Conservation (phyloP, 1,284 basidiomycete species). For the Austropuccinia psidii region DNA sequence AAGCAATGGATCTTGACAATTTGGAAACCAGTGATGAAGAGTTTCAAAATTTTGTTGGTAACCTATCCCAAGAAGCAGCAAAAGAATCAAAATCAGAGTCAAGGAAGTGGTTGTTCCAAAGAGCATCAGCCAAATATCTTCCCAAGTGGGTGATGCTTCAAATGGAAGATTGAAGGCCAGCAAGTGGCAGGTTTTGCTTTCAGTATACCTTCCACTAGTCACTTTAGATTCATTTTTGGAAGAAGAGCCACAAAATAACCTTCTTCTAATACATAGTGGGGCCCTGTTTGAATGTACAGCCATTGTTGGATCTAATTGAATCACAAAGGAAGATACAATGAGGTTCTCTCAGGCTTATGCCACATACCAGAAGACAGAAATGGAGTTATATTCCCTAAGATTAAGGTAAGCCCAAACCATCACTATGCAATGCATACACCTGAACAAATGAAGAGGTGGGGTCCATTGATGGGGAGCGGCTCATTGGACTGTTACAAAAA, state of each 20-base stretch:
- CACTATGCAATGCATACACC: not conserved
- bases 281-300: not conserved
- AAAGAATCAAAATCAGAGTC: not conserved
- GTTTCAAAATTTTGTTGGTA: no score
- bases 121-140: no score
- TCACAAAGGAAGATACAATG: not conserved
- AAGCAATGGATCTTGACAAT: not conserved
- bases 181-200: not conserved
- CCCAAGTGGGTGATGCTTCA: no score
- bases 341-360: not conserved
- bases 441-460: not conserved
- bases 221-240: not conserved
- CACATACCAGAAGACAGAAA: not conserved
- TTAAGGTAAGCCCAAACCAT: not conserved
- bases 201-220: constrained; percentile 30
- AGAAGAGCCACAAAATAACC: not conserved
- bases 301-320: not conserved
- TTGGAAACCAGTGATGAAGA: no score
- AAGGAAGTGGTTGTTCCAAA: constrained; percentile 23
- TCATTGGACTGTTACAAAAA: not conserved
- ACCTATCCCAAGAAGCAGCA: not conserved
- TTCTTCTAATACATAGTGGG: not conserved
- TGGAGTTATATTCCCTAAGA: not conserved
- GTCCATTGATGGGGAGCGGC: not conserved
- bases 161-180: not conserved